A percentile compares a stretch with the other conserved stretches of the same genome.
phyloP scores from a whole-genome alignment of 1,139 yeast species.

The Candida frijolesensis region DNA sequence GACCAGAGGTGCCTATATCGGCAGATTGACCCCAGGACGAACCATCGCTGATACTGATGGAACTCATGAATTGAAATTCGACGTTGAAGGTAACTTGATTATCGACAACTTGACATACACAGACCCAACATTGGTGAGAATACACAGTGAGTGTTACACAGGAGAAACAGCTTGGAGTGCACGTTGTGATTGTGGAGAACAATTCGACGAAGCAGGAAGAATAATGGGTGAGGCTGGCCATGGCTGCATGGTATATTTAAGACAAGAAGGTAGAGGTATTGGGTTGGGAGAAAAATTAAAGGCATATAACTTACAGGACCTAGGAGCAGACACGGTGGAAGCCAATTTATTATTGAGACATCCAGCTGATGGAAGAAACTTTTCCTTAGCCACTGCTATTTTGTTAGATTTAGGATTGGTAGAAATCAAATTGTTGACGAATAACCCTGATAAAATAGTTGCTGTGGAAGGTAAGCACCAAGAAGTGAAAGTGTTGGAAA shows the following conservation, averaged over 20 bases:
- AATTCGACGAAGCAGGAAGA: constrained; percentile 96
- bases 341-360: constrained; percentile 91
- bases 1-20: constrained; percentile 97
- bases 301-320: constrained; percentile 94
- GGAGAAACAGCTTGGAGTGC: constrained; percentile 99
- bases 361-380: constrained; percentile 95
- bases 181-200: constrained; percentile 98
- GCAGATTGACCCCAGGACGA: constrained; percentile 86
- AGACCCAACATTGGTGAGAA: constrained; percentile 63
- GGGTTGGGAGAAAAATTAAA: constrained; percentile 96
- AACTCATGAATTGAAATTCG: constrained; percentile 45
- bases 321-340: constrained; percentile 98
- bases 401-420: constrained; percentile 76
- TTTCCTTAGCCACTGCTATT: constrained; percentile 92
- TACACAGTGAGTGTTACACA: constrained; percentile 97
- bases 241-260: constrained; percentile 91
- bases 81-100: constrained; percentile 49
- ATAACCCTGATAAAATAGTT: constrained; percentile 92
- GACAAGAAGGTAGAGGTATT: constrained; percentile 98
- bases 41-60: constrained; percentile 65
- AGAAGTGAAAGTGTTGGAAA: constrained; percentile 70
- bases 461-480: constrained; percentile 89
- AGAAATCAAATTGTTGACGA: constrained; percentile 79
- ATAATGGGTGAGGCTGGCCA: constrained; percentile 83
- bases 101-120: constrained; percentile 37